These are phyloP conservation scores for Diaporthe citriasiana DNA, from an alignment of 2,329 filamentous ascomycete species.

Conservation along the genomic window DNA sequence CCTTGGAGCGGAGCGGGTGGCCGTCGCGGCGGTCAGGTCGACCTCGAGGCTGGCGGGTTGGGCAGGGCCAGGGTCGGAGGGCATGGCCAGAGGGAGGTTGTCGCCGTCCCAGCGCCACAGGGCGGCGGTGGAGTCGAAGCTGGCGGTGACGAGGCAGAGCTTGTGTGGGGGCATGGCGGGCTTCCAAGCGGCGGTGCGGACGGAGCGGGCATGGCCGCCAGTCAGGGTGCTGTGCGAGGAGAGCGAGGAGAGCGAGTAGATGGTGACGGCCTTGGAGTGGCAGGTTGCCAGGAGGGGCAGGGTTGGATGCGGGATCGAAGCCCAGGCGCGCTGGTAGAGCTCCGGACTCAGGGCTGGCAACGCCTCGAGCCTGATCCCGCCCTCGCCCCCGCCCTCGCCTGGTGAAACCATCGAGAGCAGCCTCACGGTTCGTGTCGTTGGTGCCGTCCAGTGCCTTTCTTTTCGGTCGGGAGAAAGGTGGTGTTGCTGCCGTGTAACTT, in stretches of 20 bases:
- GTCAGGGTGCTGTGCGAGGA: conserved; percentile 83
- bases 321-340: conserved; percentile 84
- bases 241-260: conserved; percentile 89
- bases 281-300: conserved; percentile 91
- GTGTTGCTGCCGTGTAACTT: not conserved
- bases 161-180: conserved; percentile 73
- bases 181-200: conserved; percentile 92
- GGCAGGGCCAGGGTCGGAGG: conserved; percentile 40
- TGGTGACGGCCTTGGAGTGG: conserved; percentile 86
- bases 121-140: conserved; percentile 93
- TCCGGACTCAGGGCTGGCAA: conserved; percentile 68
- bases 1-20: conserved; percentile 45
- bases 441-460: too few relatives aligned
- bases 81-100: conserved; percentile 45
- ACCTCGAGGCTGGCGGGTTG: conserved; percentile 55
- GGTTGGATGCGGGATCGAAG: conserved; percentile 85
- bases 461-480: not conserved
- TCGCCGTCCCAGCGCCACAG: conserved; percentile 79
- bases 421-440: not conserved
- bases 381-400: conserved; percentile 44
- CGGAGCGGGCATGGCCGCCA: conserved; percentile 90
- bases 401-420: conserved; percentile 49
- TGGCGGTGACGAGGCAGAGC: conserved; percentile 89
- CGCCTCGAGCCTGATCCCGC: conserved; percentile 47
- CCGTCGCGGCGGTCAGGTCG: conserved; percentile 54